Evolutionary conservation across 306 rosid species (phyloP), one percentile per base, ranked within the genome.

Genomic region (Fagus sylvatica): DNA sequence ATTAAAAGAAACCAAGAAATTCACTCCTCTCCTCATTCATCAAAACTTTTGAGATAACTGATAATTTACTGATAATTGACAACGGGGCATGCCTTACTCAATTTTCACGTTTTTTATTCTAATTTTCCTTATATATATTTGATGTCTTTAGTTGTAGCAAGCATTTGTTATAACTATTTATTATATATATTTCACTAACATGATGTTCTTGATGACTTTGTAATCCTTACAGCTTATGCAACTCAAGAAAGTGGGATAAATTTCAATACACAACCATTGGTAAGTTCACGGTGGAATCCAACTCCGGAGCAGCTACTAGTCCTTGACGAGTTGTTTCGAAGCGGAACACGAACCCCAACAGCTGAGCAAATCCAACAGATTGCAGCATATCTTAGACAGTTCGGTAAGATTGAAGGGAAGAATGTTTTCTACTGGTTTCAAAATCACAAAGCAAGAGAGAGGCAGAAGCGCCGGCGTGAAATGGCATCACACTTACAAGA

Each of bases 401-500:
- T 86, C 67, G 97, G 97, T 36, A 89, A 82, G 84, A 83, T 91
- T 53, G 94, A 91, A 89, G 92, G 94, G 2, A 91, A 89, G 60
- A 91, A 91, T 17, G 97, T 91, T 22, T 91, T 89, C 82, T 91
- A 91, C 48, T 91, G 97, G 97, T 91, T 91, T 78, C 97, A 91
- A 79, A 91, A 89, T 83, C 97, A 91, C 81, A 90, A 88, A 74
- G 97, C 97, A 0, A 89, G 97, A 76, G 97, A 91, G 79, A 79
- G 93, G 7, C 93, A 88, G 87, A 91, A 88, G 70, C 89, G 86
- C 51, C 89, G 91, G 33, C 84, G 72, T 1, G 80, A 82, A 22
- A 79, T 85, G 90, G 46, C 48, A 11, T 54, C 73, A 39, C 54
- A 64, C 42, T 67, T 49, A 3, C 71, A 12, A 39, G 71, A 37